Evolutionary conservation across 306 rosid genomes (phyloP).

Genomic region (Datisca glomerata): DNA sequence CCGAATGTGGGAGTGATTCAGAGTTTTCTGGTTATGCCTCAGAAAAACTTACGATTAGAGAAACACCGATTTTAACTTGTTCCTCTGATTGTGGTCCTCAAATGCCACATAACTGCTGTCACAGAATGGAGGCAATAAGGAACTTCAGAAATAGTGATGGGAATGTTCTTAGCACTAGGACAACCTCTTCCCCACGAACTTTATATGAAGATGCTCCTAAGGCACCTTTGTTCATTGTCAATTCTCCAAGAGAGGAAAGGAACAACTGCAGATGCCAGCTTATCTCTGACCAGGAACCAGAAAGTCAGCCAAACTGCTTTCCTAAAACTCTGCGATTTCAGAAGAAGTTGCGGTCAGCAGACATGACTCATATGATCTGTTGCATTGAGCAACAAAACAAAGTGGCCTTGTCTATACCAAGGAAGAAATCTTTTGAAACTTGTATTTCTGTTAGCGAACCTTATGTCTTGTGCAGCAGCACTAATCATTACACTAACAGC

Average conservation of each 20-base stretch:
- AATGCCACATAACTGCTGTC: constrained; percentile 17
- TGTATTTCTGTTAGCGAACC: constrained; percentile 16
- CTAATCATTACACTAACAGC: neutral
- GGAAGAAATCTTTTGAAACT: constrained; percentile 31
- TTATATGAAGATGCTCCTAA: constrained; percentile 19
- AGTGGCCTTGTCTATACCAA: constrained; percentile 21
- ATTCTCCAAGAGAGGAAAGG: constrained; percentile 25
- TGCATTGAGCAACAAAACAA: constrained; percentile 20
- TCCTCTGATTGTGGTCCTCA: constrained; percentile 29
- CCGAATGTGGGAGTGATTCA: constrained; percentile 36
- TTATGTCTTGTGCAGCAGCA: constrained; percentile 12
- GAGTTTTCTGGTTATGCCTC: constrained; percentile 28
- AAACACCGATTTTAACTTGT: constrained; percentile 20
- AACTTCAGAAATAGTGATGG: constrained; percentile 50
- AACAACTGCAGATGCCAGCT: constrained; percentile 21
- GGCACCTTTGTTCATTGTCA: constrained; percentile 19
- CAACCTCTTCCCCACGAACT: constrained; percentile 21
- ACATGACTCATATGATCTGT: constrained; percentile 24
- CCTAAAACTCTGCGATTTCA: constrained; percentile 34
- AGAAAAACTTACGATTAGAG: constrained; percentile 30
- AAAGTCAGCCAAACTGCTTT: constrained; percentile 41
- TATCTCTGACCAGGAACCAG: constrained; percentile 24
- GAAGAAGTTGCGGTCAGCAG: constrained; percentile 24
- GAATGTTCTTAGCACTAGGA: constrained; percentile 46
- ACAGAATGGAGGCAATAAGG: constrained; percentile 24